Base-by-base conservation (phyloP, 495 filamentous ascomycete genomes). In the Jackrogersella minutella region DNA sequence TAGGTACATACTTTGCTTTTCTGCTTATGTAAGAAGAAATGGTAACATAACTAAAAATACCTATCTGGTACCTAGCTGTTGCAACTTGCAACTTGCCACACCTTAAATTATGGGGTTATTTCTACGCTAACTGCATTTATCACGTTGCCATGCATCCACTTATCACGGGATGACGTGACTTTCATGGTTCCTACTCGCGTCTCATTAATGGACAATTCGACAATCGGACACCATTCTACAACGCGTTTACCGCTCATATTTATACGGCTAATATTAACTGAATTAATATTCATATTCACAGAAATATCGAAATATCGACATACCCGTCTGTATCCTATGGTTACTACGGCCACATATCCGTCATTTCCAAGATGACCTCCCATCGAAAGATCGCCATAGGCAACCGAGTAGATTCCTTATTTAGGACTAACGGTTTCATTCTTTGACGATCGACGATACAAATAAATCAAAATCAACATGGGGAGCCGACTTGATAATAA, bases 401-500 rank as follows among this genome's bases (percentile, higher is more conserved):
- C 58, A 62, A 61, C 59, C 56, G 58, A 62, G 46, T 60, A 58
- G 53, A 63, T 62, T 47, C 24, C 44, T 33, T 31, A 30, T 21
- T 49, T 10, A 33, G 33, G 30, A 62, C 44, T n/a, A 47, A 16
- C 11, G 30, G 22, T 43, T 24, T 36, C n/a, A 41, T 62, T 22
- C 37, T 43, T 41, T 70, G 22, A 49, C 13, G 16, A n/a, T 41
- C 40, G 22, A 53, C 8, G 13, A 10, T 30, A 1, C 8, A 24
- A 14, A 3, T 34, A n/a, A n/a, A n/a, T n/a, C n/a, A 17, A 26
- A n/a, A 24, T 62, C 80, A 83, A 57, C 19, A 97, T 97, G 93
- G 91, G 91, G 71, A 93, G 89, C 55, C 83, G 86, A 54, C 82
- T 93, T 31, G 88, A 95, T 59, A 84, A 82, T 67, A 93, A 90